phyloP scores from a whole-genome alignment of 176 grass and related monocot species.

The Chloris gayana region DNA sequence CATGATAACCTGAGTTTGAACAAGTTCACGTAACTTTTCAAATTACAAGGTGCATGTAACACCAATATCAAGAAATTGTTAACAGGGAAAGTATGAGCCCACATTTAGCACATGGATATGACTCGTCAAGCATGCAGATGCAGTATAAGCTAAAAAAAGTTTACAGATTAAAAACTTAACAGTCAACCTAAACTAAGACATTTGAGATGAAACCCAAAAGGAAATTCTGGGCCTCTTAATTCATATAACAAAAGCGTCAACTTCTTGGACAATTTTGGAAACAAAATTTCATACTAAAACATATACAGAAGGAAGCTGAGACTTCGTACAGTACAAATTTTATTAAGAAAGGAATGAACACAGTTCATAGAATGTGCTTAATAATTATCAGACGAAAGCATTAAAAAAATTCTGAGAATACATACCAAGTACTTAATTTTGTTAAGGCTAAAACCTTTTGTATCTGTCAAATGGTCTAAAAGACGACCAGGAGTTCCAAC shows the following conservation, averaged over 20 bases:
- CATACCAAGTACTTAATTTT: conserved; percentile 86
- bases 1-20: conserved; percentile 10
- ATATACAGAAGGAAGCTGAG: not conserved
- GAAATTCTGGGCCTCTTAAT: not conserved
- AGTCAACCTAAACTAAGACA: not conserved
- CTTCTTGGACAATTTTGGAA: not conserved
- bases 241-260: not conserved
- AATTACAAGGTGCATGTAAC: not conserved
- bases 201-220: not conserved
- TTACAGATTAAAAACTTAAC: not conserved
- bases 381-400: not conserved
- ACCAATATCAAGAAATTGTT: conserved; percentile 4
- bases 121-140: not conserved
- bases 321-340: not conserved
- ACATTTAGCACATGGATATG: not conserved
- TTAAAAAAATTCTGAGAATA: not conserved
- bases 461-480: conserved; percentile 84
- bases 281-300: not conserved
- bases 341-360: not conserved
- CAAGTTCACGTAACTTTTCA: not conserved
- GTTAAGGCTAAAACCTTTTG: conserved; percentile 86
- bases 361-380: not conserved
- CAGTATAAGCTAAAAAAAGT: not conserved
- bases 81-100: not conserved
- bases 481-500: conserved; percentile 83